Percentiles rank a stretch among this genome's conserved stretches.
phyloP scores from a whole-genome alignment of 768 basidiomycete genomes.

The Daedaleopsis sinensis region DNA sequence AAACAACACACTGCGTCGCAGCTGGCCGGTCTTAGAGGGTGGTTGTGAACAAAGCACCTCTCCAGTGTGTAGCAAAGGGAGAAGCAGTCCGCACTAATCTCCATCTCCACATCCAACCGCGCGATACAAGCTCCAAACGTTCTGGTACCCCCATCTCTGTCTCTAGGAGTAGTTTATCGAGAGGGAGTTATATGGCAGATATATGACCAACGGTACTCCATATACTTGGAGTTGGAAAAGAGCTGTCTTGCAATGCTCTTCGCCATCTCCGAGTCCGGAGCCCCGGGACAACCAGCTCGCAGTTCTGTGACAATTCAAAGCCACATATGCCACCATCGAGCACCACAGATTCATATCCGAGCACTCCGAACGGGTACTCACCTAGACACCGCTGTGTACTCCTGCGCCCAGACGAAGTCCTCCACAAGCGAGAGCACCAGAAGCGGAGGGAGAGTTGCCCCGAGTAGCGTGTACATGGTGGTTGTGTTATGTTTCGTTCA shows the following conservation, averaged over 20 bases:
- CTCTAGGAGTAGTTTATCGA: too few species aligned
- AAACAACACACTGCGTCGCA: not conserved
- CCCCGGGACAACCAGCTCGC: not conserved
- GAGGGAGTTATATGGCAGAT: too few species aligned
- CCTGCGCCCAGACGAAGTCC: slow-evolving; percentile 17
- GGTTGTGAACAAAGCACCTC: not conserved
- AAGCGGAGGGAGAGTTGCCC: slow-evolving; percentile 7
- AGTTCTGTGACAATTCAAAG: not conserved
- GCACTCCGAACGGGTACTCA: not conserved
- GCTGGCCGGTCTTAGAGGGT: not conserved
- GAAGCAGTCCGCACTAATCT: too few species aligned
- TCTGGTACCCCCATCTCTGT: not conserved
- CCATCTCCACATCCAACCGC: not conserved
- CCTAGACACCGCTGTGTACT: slow-evolving; percentile 29
- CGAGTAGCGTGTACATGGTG: slow-evolving; percentile 12
- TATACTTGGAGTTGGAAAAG: too few species aligned
- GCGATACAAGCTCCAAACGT: not conserved
- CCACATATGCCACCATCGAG: not conserved
- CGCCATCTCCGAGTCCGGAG: not conserved
- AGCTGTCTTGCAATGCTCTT: not conserved
- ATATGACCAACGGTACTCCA: too few species aligned
- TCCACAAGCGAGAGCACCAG: slow-evolving; percentile 19
- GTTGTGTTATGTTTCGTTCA: not conserved
- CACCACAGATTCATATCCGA: not conserved
- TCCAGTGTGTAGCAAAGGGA: not conserved